Evolutionary conservation across 2,329 filamentous ascomycete genomes (phyloP), one percentile per base, ranked within the genome.

Genomic region (Curvularia hawaiiensis): DNA sequence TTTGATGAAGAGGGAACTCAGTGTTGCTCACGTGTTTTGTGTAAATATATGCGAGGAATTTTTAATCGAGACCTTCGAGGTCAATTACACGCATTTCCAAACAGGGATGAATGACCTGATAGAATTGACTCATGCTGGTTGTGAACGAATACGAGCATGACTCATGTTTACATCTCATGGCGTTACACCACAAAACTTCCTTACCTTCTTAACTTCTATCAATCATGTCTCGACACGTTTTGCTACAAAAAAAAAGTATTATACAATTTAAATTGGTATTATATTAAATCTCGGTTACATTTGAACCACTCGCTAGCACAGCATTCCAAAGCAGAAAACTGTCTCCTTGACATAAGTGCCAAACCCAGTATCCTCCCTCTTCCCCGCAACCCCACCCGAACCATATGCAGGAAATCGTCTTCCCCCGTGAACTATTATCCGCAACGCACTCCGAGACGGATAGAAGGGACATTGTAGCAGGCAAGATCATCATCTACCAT

Each of bases 371-470:
- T 33, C 12, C 10, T 30, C 16, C 28, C 33, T 47, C 51, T 48
- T 58, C 56, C 56, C 56, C 56, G 56, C 56, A 54, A 30, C 50
- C 56, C 55, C 50, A 22, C 51, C 20, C 33, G 22, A 43, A 14
- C 48, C 33, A 9, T 14, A 31, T 20, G 4, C 33, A 30, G 50
- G 41, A 47, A 46, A 53, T 53, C 50, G 26, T 24, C 40, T 46
- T 28, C 40, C 44, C 14, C 46, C 57, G 60, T 63, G 51, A 63
- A 65, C 56, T 50, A 44, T 56, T 63, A 61, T 60, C 62, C 64
- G 60, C 33, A 35, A 40, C 14, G 26, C n/a, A 33, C 30, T 16
- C 22, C 22, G 35, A 33, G 33, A 39, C 10, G 28, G 4, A 30
- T 20, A 7, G 11, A 18, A 6, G 14, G 11, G 18, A 7, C 7